Base-by-base conservation (phyloP, 495 filamentous ascomycete genomes). In the Aspergillus homomorphus region DNA sequence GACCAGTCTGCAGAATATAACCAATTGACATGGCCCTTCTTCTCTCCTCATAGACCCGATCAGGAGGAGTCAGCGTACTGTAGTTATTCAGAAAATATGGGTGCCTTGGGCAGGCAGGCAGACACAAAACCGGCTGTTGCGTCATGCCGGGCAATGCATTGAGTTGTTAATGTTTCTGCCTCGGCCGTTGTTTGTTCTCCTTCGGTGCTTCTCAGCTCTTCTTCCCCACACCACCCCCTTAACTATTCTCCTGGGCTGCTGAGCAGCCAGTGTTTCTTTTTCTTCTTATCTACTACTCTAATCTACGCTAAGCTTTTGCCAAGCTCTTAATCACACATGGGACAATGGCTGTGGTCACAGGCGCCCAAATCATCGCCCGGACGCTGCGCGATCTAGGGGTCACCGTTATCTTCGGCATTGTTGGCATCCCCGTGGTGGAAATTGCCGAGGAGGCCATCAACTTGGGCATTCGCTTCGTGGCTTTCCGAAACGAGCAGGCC, bases 401-500 rank as follows among this genome's bases (percentile, higher is more conserved):
- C 22, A 76, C 70, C 10, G 80, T 85, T 44, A 77, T 87, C 63
- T 87, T 87, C 66, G 85, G 85, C 55, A 77, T 87, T 48, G 84
- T 87, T 4, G 85, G 85, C 30, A 84, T 87, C 48, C 85, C 85
- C 12, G 80, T 87, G 3, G 83, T 85, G 30, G 81, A 87, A 51
- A 84, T 87, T 21, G 84, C 83, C 26, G 83, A 87, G 66, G 80
- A 85, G 56, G 82, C 78, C 38, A 81, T 86, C 60, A 80, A 83
- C 30, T 65, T 85, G 26, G 84, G 84, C 1, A 86, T 88, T 59
- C 79, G 82, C 26, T 87, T 87, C 68, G 80, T 87, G 46, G 84
- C 75, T 33, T 87, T 88, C 63, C 70, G 85, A 16, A 88, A 88
- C 55, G 85, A 88, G 57, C 85, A 88, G 66, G 80, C 85, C 12